A percentile compares a stretch with the other conserved stretches of the same genome.
Conservation (phyloP, 345 rosid genomes). For the Orychophragmus violaceus region DNA sequence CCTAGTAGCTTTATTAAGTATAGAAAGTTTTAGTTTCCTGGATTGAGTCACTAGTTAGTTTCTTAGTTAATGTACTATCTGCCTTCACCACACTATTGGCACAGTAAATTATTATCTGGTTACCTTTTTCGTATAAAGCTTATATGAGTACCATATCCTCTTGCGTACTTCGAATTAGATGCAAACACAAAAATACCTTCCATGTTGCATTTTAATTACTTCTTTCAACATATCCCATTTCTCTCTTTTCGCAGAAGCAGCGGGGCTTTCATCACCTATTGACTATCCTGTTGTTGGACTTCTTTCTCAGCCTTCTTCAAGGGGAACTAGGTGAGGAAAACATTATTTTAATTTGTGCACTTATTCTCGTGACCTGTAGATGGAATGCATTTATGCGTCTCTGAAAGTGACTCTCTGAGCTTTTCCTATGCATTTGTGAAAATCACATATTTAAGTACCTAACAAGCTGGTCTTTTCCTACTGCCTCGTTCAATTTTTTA, state of each 20-base stretch:
- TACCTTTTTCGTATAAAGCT: not conserved
- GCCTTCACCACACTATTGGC: slow-evolving; percentile 13
- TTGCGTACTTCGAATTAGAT: slow-evolving; percentile 4
- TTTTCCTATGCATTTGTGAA: slow-evolving; percentile 10
- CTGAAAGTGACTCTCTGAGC: slow-evolving; percentile 2
- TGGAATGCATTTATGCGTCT: not conserved
- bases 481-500: not conserved
- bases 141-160: not conserved
- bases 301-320: slow-evolving; percentile 70
- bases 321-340: slow-evolving; percentile 56
- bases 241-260: slow-evolving; percentile 51
- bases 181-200: slow-evolving; percentile 9
- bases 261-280: slow-evolving; percentile 51
- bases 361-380: not conserved
- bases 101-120: not conserved
- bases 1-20: not conserved
- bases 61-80: slow-evolving; percentile 2
- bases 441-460: not conserved
- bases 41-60: slow-evolving; percentile 3
- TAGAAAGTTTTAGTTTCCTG: not conserved
- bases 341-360: not conserved
- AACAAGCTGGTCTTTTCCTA: not conserved
- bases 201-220: slow-evolving; percentile 12
- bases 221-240: slow-evolving; percentile 3
- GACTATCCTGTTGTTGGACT: slow-evolving; percentile 63